Percentiles rank a stretch among this genome's conserved stretches.
These are phyloP conservation scores for Solanum chaucha DNA, from an alignment of 257 asterid species.

Conservation along the genomic window DNA sequence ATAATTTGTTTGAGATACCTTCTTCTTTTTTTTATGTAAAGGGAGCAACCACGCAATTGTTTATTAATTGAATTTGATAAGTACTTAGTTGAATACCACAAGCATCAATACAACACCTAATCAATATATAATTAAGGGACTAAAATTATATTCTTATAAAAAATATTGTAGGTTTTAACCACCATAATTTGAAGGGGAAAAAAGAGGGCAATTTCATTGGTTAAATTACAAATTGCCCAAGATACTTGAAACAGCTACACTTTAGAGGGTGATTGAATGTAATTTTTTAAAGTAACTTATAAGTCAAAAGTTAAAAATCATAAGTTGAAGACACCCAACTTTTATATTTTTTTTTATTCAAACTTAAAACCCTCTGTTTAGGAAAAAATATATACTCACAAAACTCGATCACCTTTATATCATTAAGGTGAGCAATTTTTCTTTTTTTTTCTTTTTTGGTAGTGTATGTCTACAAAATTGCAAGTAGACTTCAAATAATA, in stretches of 20 bases:
- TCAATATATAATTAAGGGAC: background rate
- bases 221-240: too few species aligned
- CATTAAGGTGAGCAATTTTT: background rate
- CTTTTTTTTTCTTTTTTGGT: background rate
- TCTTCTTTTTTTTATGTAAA: background rate
- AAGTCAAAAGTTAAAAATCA: too few species aligned
- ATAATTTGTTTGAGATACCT: background rate
- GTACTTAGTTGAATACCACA: background rate
- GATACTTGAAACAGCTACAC: background rate
- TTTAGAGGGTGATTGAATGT: too few species aligned
- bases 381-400: background rate
- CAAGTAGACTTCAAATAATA: background rate
- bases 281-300: too few species aligned
- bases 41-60: background rate
- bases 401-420: background rate
- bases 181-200: background rate
- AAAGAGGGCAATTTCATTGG: background rate
- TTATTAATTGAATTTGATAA: background rate
- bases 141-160: background rate
- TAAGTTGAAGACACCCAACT: too few species aligned
- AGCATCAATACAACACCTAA: background rate
- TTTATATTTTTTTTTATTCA: too few species aligned
- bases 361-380: too few species aligned
- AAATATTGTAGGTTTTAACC: background rate
- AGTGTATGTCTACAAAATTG: background rate